phyloP scores from a whole-genome alignment of 1,139 yeast genomes.

The Pichia sp. region DNA sequence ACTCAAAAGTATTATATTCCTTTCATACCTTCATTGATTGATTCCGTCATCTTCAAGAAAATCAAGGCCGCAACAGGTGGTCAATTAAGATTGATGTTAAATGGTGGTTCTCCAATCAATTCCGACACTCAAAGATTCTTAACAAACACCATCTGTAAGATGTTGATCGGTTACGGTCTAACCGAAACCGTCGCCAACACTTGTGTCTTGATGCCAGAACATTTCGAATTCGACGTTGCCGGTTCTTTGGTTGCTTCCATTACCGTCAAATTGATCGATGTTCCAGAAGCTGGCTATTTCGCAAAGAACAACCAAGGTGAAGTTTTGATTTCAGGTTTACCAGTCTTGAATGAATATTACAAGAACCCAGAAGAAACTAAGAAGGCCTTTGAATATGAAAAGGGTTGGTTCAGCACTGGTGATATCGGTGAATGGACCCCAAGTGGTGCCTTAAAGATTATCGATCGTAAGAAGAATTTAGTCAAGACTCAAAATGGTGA shows the following conservation, averaged over 20 bases:
- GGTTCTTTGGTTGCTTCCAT: slow-evolving; percentile 84
- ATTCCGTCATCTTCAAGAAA: slow-evolving; percentile 76
- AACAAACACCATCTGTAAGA: slow-evolving; percentile 74
- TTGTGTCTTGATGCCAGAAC: slow-evolving; percentile 61
- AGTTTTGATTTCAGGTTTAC: slow-evolving; percentile 71
- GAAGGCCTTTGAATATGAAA: slow-evolving; percentile 71
- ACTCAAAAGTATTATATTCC: slow-evolving; percentile 69
- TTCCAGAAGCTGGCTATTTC: slow-evolving; percentile 85
- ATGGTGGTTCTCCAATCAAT: slow-evolving; percentile 95
- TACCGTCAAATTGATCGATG: slow-evolving; percentile 89
- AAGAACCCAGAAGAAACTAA: slow-evolving; percentile 81
- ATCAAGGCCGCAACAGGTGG: slow-evolving; percentile 98
- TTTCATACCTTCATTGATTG: slow-evolving; percentile 65
- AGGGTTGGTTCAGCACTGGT: slow-evolving; percentile 96
- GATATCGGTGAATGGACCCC: slow-evolving; percentile 95
- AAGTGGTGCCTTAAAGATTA: slow-evolving; percentile 74
- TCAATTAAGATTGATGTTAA: slow-evolving; percentile 63
- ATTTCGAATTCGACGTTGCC: slow-evolving; percentile 69
- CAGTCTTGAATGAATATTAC: slow-evolving; percentile 76
- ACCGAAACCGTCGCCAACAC: slow-evolving; percentile 97
- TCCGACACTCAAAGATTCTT: slow-evolving; percentile 84
- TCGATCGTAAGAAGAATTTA: slow-evolving; percentile 95
- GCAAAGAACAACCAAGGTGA: slow-evolving; percentile 96
- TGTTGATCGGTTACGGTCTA: slow-evolving; percentile 94
- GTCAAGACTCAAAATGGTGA: slow-evolving; percentile 97